Percentiles rank a stretch among this genome's conserved stretches.
Evolutionary conservation across 2,329 filamentous ascomycete species (phyloP).

Genomic region (Elsinoe fawcettii): DNA sequence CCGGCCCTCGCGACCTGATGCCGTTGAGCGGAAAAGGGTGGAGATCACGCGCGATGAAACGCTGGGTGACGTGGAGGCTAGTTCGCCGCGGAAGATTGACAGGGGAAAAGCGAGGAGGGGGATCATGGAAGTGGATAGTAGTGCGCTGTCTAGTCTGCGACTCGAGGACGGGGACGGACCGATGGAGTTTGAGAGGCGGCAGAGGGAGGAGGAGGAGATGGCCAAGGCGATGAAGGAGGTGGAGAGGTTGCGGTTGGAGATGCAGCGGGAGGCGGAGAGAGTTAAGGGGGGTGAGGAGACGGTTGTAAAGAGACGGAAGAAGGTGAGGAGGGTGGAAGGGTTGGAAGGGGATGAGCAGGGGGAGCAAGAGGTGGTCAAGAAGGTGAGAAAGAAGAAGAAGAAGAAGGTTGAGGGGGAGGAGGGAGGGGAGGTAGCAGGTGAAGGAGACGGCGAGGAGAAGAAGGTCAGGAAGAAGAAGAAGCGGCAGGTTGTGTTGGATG

Average conservation of each 20-base stretch:
- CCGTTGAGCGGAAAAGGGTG: conserved; percentile 29
- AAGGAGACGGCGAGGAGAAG: conserved; percentile 89
- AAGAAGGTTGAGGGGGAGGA: conserved; percentile 55
- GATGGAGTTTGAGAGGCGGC: conserved; percentile 57
- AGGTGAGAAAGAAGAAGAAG: conserved; percentile 58
- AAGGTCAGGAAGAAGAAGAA: conserved; percentile 83
- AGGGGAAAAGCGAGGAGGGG: conserved; percentile 46
- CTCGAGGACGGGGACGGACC: conserved; percentile 48
- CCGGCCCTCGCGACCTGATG: not conserved
- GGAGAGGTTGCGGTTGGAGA: conserved; percentile 75
- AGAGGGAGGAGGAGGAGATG: conserved; percentile 82
- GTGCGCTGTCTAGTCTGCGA: conserved; percentile 64
- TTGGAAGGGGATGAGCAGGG: conserved; percentile 6
- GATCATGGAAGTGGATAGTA: conserved; percentile 80
- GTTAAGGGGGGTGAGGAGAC: conserved; percentile 58
- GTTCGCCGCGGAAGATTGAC: conserved; percentile 7
- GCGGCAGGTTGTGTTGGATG: conserved; percentile 65
- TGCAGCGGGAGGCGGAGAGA: conserved; percentile 73
- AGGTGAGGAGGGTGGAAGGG: conserved; percentile 15
- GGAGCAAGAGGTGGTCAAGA: conserved; percentile 53
- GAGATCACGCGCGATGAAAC: conserved; percentile 44
- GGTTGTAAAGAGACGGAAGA: conserved; percentile 18
- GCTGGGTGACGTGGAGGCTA: conserved; percentile 31
- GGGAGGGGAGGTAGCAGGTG: conserved; percentile 79
- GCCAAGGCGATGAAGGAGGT: conserved; percentile 80